Conservation (phyloP, 306 rosid species). For the Ziziphus jujuba region DNA sequence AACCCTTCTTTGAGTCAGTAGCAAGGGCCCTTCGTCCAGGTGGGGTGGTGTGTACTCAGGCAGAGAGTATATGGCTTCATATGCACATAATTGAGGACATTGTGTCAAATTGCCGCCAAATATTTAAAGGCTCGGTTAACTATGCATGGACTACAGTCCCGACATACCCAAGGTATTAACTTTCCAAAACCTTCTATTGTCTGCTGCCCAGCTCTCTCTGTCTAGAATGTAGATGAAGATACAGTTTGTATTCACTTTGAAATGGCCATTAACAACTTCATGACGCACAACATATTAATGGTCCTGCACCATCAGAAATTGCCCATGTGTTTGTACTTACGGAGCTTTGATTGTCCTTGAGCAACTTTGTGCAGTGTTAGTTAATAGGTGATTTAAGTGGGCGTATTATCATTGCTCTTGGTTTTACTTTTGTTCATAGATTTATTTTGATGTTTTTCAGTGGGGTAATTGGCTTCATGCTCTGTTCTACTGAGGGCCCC, state of each 20-base stretch:
- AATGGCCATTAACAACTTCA: background rate
- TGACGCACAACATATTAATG: background rate
- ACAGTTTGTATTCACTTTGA: background rate
- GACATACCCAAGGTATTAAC: slow-evolving; percentile 82
- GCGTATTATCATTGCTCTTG: slow-evolving; percentile 11
- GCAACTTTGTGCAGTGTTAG: background rate
- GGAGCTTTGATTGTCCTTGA: background rate
- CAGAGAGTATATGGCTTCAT: slow-evolving; percentile 99
- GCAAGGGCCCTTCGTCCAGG: slow-evolving; percentile 97
- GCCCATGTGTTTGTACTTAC: background rate
- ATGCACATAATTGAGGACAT: slow-evolving; percentile 91
- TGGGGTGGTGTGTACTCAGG: slow-evolving; percentile 96
- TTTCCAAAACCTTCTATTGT: slow-evolving; percentile 4
- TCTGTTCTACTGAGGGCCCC: slow-evolving; percentile 98
- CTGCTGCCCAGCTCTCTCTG: background rate
- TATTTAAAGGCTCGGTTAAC: slow-evolving; percentile 95
- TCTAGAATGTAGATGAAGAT: too few relatives aligned
- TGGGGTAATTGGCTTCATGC: slow-evolving; percentile 99
- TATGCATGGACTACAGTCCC: slow-evolving; percentile 99
- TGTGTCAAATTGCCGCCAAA: slow-evolving; percentile 74
- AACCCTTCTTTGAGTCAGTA: slow-evolving; percentile 77
- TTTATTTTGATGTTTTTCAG: slow-evolving; percentile 41
- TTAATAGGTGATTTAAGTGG: background rate
- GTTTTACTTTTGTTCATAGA: slow-evolving; percentile 16
- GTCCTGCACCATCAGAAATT: background rate